Evolutionary conservation across 78 protist species (phyloP), one percentile per base, ranked within the genome.

Genomic region (Dictyostelium brefeldianum): DNA sequence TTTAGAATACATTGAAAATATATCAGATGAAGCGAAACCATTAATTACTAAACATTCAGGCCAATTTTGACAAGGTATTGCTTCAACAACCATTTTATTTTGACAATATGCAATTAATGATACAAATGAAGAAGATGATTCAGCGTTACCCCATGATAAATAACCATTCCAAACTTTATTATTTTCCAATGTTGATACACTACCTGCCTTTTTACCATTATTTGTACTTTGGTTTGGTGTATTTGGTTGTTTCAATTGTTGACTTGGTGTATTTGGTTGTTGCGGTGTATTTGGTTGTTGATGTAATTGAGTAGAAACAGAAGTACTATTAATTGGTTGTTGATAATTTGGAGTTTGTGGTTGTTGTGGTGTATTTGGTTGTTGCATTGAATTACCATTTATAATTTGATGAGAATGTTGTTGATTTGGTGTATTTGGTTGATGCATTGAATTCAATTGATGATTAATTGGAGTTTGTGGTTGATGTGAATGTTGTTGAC

Each of bases 21-120:
- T n/a, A 1, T 56, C 65, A 56, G 27, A 20, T 20, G 18, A 20
- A 6, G n/a, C 65, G 20, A 56, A 56, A 5, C 75, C 80, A 41
- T 50, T 83, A 48, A 83, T 70, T 20, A 48, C 53, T 3, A 83
- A 75, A 9, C 80, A 70, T 17, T 83, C 90, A 17, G 90, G 90
- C 90, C 90, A 83, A 54, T 74, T 74, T 20, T 15, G 31, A 74
- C 81, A 74, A n/a, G 62, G 56, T 9, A 25, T 10, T 22, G 65
- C 65, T 25, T 74, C 81, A 10, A n/a, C 25, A 48, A 51, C 56
- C n/a, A 74, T 48, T 48, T 74, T 74, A 20, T 25, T 74, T 48
- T 74, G 81, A 12, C 81, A 74, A 6, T 14, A 20, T 9, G 81
- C 81, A 48, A 12, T 18, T 3, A 74, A 25, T 20, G 81, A 48